Base-by-base conservation (phyloP, 176 grass and related monocot species). In the Triticum urartu region DNA sequence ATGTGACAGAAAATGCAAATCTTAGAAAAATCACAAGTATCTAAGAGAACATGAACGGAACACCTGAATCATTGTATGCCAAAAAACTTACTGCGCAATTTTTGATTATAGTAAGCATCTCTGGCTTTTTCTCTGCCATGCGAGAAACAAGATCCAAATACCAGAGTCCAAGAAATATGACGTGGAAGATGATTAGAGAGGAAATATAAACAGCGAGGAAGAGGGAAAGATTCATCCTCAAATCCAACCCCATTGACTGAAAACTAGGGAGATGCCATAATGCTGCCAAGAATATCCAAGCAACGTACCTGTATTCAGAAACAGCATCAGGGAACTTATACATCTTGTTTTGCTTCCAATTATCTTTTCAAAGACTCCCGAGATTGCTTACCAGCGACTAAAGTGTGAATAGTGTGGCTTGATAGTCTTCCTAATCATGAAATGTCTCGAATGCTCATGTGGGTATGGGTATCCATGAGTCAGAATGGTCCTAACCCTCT, bases 201-300 rank as follows among this genome's bases (percentile, higher is more conserved):
- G 97, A 89, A 52, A 89, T 91, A 84, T 91, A 98, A 84, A 98
- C 92, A 30, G 78, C 94, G 40, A 98, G 86, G 84, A 91, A 98
- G 42, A 98, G 79, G 79, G 94, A 94, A 79, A 98, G 88, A 72
- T 95, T 98, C 94, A 98, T 98, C 58, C 92, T 77, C 89, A 98
- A 88, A 93, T 98, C 97, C 79, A 98, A 84, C 40, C 97, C 97
- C 97, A 98, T 98, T 33, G 97, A 95, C 67, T 90, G 94, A 91
- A 98, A 98, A 92, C 97, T 96, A n/a, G 94, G 97, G 72, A 94
- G 92, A 84, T 96, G 97, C 83, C 94, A 98, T 79, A 96, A 87
- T 59, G 97, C 92, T 81, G 94, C 94, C 72, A 95, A 87, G 80
- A 94, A 98, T 86, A 98, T 98, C 92, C 94, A 96, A 26, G 89